Evolutionary conservation across 2,329 filamentous ascomycete species (phyloP).

Genomic region (Alternaria consortialis): DNA sequence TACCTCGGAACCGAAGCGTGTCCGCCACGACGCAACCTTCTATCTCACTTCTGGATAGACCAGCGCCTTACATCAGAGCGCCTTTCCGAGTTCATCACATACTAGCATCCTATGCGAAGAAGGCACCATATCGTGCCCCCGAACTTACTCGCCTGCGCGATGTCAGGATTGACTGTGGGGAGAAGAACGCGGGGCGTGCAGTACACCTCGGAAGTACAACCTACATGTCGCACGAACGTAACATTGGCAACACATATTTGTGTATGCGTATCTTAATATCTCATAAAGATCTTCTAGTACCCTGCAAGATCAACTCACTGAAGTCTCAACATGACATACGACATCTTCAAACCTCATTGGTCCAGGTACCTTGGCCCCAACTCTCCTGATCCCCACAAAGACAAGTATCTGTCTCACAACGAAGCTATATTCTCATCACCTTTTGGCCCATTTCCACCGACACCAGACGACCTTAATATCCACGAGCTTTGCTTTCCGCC

Average conservation of each 20-base stretch:
- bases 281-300: not conserved
- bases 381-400: constrained; percentile 33
- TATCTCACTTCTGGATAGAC: not conserved
- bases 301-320: not conserved
- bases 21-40: not conserved
- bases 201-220: constrained; percentile 1
- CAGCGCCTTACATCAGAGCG: not conserved
- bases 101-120: not conserved
- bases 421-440: constrained; percentile 35
- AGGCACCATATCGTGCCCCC: not conserved
- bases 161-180: constrained; percentile 1
- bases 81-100: not conserved
- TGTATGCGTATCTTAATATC: not conserved
- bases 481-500: constrained; percentile 44
- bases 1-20: not conserved
- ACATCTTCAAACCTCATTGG: constrained; percentile 39
- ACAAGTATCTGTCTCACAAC: constrained; percentile 30
- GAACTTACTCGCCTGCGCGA: not conserved
- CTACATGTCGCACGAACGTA: not conserved
- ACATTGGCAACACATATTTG: not conserved
- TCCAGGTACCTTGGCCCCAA: constrained; percentile 35
- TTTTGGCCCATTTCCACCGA: constrained; percentile 39
- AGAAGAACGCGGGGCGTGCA: constrained; percentile 7
- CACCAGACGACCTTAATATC: constrained; percentile 40
- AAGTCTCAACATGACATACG: constrained; percentile 26